Evolutionary conservation across 2,329 filamentous ascomycete species (phyloP), one percentile per base, ranked within the genome.

Genomic region (Neonectria punicea): DNA sequence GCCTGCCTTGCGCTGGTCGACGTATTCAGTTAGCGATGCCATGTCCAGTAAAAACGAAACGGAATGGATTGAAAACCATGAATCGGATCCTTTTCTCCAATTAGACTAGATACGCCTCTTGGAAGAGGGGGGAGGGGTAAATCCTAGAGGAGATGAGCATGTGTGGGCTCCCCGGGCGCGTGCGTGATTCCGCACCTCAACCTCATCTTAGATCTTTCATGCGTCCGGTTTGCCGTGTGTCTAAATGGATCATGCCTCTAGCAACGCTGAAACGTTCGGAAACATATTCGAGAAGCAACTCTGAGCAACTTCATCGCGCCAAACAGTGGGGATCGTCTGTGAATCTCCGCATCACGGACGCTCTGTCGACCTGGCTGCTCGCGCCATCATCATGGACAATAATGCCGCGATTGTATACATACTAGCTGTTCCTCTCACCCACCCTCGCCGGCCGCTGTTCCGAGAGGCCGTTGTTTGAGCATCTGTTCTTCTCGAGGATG

Each of bases 131-230:
- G 51, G 56, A 58, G 61, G 61, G 56, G 54, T 34, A 49, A 51
- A 36, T 32, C 25, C 22, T n/a, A n/a, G 25, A 43, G 16, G 20
- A 51, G 49, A 50, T 16, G 22, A 30, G 36, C 18, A 34, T 14
- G 47, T 41, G 51, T 41, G 36, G 36, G n/a, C 50, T 53, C 16
- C 32, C 5, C 11, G 43, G 61, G 61, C 14, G 22, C 51, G 44
- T 64, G 50, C 51, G 18, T 44, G 30, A 53, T 53, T 47, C 47
- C 43, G 51, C 36, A 50, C 28, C 14, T 59, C 44, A 44, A 53
- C 57, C 58, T 67, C 61, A 64, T 64, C 50, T 63, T 59, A 54
- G 55, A 61, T 60, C 32, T 54, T 62, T 60, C 49, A 62, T 67
- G 47, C 60, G 58, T 50, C 53, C 14, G 51, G 30, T 18, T 18